A percentile compares a stretch with the other conserved stretches of the same genome.
Evolutionary conservation across 2,329 filamentous ascomycete genomes (phyloP).

Genomic region (Camptophora hylomeconis): DNA sequence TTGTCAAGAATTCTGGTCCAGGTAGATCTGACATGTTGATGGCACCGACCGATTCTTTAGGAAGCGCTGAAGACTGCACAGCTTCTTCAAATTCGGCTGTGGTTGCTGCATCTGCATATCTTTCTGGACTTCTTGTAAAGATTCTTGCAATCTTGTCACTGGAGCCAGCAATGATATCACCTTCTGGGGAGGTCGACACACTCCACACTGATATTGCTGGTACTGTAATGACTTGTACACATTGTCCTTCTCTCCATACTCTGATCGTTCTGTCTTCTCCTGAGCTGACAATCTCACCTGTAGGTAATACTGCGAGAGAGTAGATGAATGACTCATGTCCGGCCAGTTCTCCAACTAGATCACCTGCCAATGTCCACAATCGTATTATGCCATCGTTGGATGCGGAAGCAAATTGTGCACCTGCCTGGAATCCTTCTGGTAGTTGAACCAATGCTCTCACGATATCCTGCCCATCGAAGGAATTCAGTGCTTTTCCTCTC

Average conservation of each 20-base stretch:
- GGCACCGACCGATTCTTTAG: conserved; percentile 67
- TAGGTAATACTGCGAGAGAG: conserved; percentile 61
- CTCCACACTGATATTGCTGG: conserved; percentile 94
- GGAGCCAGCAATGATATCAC: conserved; percentile 86
- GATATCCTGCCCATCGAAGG: conserved; percentile 60
- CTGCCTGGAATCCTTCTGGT: conserved; percentile 60
- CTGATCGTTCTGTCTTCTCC: conserved; percentile 90
- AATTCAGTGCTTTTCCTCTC: conserved; percentile 49
- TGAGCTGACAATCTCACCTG: conserved; percentile 78
- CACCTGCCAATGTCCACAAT: conserved; percentile 71
- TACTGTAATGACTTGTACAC: conserved; percentile 90
- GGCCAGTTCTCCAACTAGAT: conserved; percentile 61
- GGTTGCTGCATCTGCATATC: conserved; percentile 55
- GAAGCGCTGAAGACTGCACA: conserved; percentile 72
- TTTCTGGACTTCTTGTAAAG: conserved; percentile 61
- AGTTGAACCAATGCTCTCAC: conserved; percentile 79
- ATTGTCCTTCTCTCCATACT: conserved; percentile 72
- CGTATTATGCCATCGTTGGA: conserved; percentile 85
- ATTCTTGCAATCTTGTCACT: conserved; percentile 78
- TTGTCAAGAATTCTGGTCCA: conserved; percentile 71
- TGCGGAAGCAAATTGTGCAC: conserved; percentile 86
- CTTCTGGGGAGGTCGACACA: conserved; percentile 68
- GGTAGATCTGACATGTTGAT: conserved; percentile 89
- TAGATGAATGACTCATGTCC: conserved; percentile 97
- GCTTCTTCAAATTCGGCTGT: conserved; percentile 67